These are phyloP conservation scores for Chrysoporthe deuterocubensis DNA, from an alignment of 2,329 filamentous ascomycete species.

Conservation along the genomic window DNA sequence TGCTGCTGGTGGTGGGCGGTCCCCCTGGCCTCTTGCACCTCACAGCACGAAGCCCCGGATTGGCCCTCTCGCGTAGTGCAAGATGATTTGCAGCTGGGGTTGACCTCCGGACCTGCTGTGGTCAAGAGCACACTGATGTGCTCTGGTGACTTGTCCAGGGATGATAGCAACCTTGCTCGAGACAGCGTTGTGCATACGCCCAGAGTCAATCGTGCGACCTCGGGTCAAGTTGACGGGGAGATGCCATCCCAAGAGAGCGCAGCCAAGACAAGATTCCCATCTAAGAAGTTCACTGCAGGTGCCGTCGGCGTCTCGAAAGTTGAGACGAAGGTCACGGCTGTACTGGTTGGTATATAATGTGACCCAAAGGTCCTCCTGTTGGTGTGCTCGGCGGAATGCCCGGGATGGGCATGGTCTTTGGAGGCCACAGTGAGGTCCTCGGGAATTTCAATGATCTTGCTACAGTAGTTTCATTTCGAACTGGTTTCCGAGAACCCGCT, in stretches of 20 bases:
- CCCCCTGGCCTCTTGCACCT: not conserved
- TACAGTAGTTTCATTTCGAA: not conserved
- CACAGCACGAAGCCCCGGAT: not conserved
- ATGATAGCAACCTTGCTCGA: not conserved
- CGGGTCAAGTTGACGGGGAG: not conserved
- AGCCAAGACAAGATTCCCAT: not conserved
- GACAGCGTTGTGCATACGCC: constrained; percentile 17
- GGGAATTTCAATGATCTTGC: constrained; percentile 6
- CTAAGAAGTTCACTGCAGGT: not conserved
- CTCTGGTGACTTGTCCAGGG: not conserved
- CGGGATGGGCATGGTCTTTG: not conserved
- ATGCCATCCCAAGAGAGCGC: not conserved
- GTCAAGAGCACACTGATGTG: not conserved
- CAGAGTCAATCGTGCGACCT: constrained; percentile 15
- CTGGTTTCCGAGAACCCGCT: constrained; percentile 1
- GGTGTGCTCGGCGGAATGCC: constrained; percentile 19
- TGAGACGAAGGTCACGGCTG: not conserved
- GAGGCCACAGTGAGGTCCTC: not conserved
- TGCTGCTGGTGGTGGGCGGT: not conserved
- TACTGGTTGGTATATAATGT: constrained; percentile 19
- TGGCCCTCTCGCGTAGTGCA: not conserved
- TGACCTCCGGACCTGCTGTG: constrained; percentile 4
- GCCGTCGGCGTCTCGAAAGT: constrained; percentile 13
- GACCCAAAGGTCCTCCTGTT: constrained; percentile 17
- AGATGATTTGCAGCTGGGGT: constrained; percentile 16